Conservation (phyloP, 1,284 basidiomycete species). For the Boletus nobilissimus region DNA sequence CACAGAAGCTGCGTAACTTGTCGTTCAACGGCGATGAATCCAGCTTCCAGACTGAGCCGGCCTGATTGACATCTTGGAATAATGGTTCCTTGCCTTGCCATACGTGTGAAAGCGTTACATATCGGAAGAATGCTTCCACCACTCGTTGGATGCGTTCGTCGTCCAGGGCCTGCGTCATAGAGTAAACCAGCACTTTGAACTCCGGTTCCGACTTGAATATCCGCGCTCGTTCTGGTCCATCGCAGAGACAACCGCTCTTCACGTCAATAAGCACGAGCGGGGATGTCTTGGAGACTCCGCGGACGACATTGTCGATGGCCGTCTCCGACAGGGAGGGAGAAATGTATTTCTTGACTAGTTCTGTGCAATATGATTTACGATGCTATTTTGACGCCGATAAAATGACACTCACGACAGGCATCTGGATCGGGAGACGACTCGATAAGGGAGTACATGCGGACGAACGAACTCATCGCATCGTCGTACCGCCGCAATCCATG, state of each 20-base stretch:
- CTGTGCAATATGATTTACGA: neutral
- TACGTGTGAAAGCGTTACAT: too few species aligned
- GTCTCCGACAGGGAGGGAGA: neutral
- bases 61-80: too few species aligned
- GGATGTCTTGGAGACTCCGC: neutral
- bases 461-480: slow-evolving; percentile 13
- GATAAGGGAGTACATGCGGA: neutral
- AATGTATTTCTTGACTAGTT: slow-evolving; percentile 2
- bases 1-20: too few species aligned
- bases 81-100: too few species aligned
- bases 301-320: neutral
- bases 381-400: too few species aligned
- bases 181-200: neutral
- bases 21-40: too few species aligned
- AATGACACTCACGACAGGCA: neutral
- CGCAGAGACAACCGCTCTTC: too few species aligned
- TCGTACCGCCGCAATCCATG: slow-evolving; percentile 2
- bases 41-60: too few species aligned
- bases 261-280: slow-evolving; percentile 23
- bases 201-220: neutral
- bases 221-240: neutral
- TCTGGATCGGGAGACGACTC: neutral
- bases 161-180: neutral
- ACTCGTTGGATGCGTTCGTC: neutral
- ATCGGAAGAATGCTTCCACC: too few species aligned